Evolutionary conservation across 1,139 yeast genomes (phyloP).

Genomic region (Nakaseomyces bracarensis): DNA sequence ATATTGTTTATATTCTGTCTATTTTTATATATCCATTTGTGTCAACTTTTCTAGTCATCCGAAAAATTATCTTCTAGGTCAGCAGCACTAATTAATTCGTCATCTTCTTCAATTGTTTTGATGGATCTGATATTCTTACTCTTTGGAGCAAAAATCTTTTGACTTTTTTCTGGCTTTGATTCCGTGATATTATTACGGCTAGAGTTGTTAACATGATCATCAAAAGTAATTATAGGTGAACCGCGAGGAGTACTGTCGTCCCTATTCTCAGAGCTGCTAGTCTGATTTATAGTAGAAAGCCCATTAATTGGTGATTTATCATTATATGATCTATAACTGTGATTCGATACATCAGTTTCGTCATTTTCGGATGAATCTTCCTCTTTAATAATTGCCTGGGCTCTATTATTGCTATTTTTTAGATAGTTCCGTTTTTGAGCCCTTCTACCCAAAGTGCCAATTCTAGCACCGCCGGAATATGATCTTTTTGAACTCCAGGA

Average conservation of each 20-base stretch:
- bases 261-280: background rate
- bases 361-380: constrained; percentile 27
- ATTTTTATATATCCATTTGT: no score
- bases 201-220: background rate
- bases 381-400: constrained; percentile 29
- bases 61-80: constrained; percentile 12
- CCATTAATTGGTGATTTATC: constrained; percentile 1
- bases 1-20: no score
- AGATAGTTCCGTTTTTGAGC: constrained; percentile 21
- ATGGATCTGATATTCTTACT: constrained; percentile 9
- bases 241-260: background rate
- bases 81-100: constrained; percentile 10
- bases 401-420: constrained; percentile 14
- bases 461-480: constrained; percentile 35
- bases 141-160: constrained; percentile 6
- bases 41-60: constrained; percentile 5
- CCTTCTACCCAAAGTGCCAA: constrained; percentile 23
- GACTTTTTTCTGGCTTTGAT: background rate
- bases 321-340: constrained; percentile 2
- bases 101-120: constrained; percentile 10
- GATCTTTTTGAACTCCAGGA: constrained; percentile 36
- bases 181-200: background rate
- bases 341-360: constrained; percentile 14
- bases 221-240: constrained; percentile 2
- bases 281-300: background rate